A percentile compares a stretch with the other conserved stretches of the same genome.
Conservation (phyloP, 306 rosid species). For the Boehmeria nivea region DNA sequence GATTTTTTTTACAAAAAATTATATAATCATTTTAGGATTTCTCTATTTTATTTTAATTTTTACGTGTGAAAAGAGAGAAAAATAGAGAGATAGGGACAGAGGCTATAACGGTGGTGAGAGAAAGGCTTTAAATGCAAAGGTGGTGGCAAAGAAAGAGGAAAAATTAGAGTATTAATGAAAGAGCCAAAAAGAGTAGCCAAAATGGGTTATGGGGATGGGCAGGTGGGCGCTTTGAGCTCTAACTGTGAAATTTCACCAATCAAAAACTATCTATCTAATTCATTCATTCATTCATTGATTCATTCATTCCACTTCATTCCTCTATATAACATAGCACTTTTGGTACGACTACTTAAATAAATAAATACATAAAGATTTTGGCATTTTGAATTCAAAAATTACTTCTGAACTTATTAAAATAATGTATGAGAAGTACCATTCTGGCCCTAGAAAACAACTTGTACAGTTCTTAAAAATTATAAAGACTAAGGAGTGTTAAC, state of each 20-base stretch:
- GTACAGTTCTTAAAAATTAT: too few relatives aligned
- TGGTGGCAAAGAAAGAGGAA: neutral
- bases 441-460: too few relatives aligned
- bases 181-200: neutral
- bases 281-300: conserved; percentile 5
- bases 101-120: neutral
- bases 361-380: too few relatives aligned
- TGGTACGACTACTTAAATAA: too few relatives aligned
- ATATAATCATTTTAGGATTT: too few relatives aligned
- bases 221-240: conserved; percentile 3
- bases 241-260: neutral
- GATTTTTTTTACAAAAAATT: too few relatives aligned
- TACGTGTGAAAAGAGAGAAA: neutral
- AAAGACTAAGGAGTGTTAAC: too few relatives aligned
- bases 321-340: too few relatives aligned
- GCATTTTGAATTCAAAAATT: too few relatives aligned
- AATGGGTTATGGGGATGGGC: conserved; percentile 1
- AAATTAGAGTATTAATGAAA: conserved; percentile 13
- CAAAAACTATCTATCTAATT: conserved; percentile 3
- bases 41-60: too few relatives aligned
- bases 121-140: conserved; percentile 3
- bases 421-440: too few relatives aligned
- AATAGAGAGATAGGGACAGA: neutral
- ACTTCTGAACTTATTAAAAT: too few relatives aligned
- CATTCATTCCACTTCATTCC: neutral